Percentiles rank a stretch among this genome's conserved stretches.
These are phyloP conservation scores for Blastocystis sp. DNA, from an alignment of 352 stramenopile species.

Conservation along the genomic window DNA sequence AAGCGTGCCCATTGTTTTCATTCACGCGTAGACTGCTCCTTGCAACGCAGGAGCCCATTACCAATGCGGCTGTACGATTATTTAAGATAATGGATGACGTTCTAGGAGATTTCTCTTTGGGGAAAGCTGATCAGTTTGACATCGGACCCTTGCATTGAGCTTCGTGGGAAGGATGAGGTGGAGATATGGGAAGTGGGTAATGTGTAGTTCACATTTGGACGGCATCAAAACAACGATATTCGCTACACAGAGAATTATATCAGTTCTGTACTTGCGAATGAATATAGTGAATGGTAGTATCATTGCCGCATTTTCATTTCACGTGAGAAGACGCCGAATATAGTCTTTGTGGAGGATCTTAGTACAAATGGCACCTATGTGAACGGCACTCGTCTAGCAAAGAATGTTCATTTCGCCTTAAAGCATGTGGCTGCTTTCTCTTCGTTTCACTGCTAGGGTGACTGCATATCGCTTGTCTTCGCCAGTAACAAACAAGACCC, in stretches of 20 bases:
- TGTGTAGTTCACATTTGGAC: constrained; percentile 43
- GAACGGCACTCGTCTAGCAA: constrained; percentile 45
- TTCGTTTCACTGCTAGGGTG: constrained; percentile 1
- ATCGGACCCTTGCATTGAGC: constrained; percentile 36
- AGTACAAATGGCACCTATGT: constrained; percentile 63
- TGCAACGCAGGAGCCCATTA: not conserved
- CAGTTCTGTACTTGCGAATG: constrained; percentile 13
- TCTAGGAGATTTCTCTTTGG: constrained; percentile 39
- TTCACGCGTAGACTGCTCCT: constrained; percentile 27
- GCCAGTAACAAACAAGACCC: not conserved
- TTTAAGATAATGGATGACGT: not conserved
- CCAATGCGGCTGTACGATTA: not conserved
- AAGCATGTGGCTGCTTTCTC: not conserved
- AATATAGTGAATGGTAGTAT: constrained; percentile 4
- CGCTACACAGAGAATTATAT: constrained; percentile 36
- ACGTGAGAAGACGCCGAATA: not conserved
- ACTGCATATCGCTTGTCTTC: constrained; percentile 16
- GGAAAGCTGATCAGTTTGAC: constrained; percentile 54
- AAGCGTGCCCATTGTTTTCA: not conserved
- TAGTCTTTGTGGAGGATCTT: constrained; percentile 12
- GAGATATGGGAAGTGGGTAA: too few relatives aligned
- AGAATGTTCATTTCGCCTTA: constrained; percentile 30
- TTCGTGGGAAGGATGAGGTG: constrained; percentile 28
- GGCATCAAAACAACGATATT: constrained; percentile 22
- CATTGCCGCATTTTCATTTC: constrained; percentile 19